A percentile compares a stretch with the other conserved stretches of the same genome.
phyloP scores from a whole-genome alignment of 2,329 filamentous ascomycete species.

The Aspergillus persii region DNA sequence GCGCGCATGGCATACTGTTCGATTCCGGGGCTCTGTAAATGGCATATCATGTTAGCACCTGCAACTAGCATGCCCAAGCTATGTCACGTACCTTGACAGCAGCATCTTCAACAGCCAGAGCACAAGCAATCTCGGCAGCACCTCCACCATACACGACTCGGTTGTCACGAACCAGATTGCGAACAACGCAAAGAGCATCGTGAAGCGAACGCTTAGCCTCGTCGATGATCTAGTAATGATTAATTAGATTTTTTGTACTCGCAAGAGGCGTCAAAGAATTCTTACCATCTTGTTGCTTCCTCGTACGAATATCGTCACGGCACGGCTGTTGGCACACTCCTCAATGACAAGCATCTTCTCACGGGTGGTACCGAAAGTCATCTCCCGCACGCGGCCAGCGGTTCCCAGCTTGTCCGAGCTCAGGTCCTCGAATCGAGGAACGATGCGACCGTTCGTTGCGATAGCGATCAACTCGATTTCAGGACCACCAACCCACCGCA shows the following conservation, averaged over 20 bases:
- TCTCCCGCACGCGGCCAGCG: constrained; percentile 86
- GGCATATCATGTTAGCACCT: background rate
- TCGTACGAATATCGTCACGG: constrained; percentile 92
- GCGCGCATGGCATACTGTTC: constrained; percentile 99
- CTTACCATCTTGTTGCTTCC: constrained; percentile 99
- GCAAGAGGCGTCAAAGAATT: constrained; percentile 13
- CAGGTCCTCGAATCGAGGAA: constrained; percentile 94
- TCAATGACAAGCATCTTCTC: constrained; percentile 99
- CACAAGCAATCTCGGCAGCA: constrained; percentile 95
- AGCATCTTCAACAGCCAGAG: constrained; percentile 90
- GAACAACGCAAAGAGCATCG: constrained; percentile 94
- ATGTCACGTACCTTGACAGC: constrained; percentile 65
- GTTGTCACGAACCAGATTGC: constrained; percentile 94
- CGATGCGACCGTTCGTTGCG: constrained; percentile 95
- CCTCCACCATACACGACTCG: constrained; percentile 96
- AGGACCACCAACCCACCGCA: constrained; percentile 95
- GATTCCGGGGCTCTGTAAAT: constrained; percentile 73
- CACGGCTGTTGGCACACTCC: constrained; percentile 95
- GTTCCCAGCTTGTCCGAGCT: constrained; percentile 85
- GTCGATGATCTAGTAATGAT: constrained; percentile 75
- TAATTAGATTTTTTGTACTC: constrained; percentile 6
- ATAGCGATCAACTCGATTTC: constrained; percentile 99
- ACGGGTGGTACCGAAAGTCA: constrained; percentile 94
- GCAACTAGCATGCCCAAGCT: background rate
- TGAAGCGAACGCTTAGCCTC: constrained; percentile 97